A percentile compares a stretch with the other conserved stretches of the same genome.
Conservation (phyloP, 2,329 filamentous ascomycete species). For the Fusarium sp. region DNA sequence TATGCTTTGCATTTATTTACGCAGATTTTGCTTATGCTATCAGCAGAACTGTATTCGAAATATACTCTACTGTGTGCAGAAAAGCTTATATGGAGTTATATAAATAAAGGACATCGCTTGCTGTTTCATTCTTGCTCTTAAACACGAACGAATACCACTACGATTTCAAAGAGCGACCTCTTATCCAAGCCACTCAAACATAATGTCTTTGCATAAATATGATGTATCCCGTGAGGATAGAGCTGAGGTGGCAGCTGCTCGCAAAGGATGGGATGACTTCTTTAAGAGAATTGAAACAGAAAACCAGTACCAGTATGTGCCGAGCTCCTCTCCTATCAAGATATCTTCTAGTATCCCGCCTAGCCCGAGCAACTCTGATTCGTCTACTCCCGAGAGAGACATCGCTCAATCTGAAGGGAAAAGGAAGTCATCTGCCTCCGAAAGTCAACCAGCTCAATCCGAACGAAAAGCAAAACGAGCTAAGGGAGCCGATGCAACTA, state of each 20-base stretch:
- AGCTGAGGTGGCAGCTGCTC: background rate
- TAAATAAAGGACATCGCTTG: background rate
- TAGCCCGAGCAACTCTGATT: background rate
- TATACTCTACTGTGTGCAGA: too few relatives aligned
- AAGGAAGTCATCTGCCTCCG: background rate
- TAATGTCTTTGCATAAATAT: background rate
- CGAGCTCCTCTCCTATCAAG: background rate
- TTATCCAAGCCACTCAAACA: background rate
- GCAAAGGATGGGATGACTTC: background rate
- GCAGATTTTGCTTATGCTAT: too few relatives aligned
- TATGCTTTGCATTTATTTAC: background rate
- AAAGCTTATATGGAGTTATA: rapidly evolving
- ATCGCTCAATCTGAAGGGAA: background rate
- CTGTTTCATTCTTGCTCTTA: background rate
- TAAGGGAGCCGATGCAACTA: background rate
- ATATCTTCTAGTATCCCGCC: background rate
- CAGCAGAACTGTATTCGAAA: too few relatives aligned
- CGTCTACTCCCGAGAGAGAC: background rate
- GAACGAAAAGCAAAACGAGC: background rate
- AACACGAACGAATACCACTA: background rate
- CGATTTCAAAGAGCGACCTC: background rate
- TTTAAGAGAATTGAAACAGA: background rate
- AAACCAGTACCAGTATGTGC: background rate
- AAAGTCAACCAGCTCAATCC: too few relatives aligned
- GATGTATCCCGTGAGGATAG: background rate